These are phyloP conservation scores for Xerophyta viscosa DNA, from an alignment of 106 monocot species.

Conservation along the genomic window DNA sequence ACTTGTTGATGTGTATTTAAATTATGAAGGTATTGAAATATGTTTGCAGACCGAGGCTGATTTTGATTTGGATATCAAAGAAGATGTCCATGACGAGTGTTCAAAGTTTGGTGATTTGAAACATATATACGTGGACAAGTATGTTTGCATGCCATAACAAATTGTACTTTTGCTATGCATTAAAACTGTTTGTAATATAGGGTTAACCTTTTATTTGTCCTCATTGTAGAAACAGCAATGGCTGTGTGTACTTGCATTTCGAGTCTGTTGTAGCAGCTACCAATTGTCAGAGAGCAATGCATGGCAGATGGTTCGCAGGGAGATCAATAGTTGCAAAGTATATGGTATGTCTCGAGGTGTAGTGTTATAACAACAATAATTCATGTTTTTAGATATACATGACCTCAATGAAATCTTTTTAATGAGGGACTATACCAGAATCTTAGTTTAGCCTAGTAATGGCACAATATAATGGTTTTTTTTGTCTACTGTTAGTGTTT, in stretches of 20 bases:
- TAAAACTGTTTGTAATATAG: no score
- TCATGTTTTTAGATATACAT: not conserved
- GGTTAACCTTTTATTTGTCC: no score
- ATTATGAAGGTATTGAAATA: not conserved
- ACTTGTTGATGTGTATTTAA: not conserved
- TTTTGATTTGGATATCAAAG: conserved; percentile 93
- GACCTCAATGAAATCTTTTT: no score
- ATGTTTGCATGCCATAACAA: no score
- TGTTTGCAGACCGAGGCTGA: conserved; percentile 41
- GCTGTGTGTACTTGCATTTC: conserved; percentile 45
- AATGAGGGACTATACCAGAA: no score
- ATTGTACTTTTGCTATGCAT: no score
- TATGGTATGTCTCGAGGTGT: conserved; percentile 25
- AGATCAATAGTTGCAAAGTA: conserved; percentile 33
- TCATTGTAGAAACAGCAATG: conserved; percentile 29
- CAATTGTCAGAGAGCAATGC: conserved; percentile 37
- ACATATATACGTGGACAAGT: conserved; percentile 96
- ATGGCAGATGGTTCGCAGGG: conserved; percentile 52
- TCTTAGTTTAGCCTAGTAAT: no score
- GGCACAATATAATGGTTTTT: no score
- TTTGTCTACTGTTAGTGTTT: no score
- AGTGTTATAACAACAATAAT: not conserved
- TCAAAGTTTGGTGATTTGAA: conserved; percentile 77
- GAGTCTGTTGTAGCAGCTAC: conserved; percentile 28
- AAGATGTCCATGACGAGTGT: conserved; percentile 94